Evolutionary conservation across 2,329 filamentous ascomycete genomes (phyloP), one percentile per base, ranked within the genome.

Genomic region (Fusarium gaditjirri): DNA sequence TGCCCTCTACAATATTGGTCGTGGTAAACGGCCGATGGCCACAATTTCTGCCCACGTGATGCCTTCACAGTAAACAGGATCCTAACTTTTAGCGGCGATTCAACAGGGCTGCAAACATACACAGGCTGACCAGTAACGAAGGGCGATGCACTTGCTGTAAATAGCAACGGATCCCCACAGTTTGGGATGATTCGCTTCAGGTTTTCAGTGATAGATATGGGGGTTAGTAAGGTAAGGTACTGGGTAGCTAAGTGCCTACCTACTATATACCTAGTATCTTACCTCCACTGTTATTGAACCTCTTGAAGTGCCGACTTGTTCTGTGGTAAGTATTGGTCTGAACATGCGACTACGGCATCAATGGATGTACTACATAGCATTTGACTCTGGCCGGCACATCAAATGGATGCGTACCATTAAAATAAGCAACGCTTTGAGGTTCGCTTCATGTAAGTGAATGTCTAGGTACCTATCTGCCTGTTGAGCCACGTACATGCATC

Each of bases 1-100:
- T 55, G 6, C 12, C 5, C 8, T 27, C 4, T 23, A 21, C 16
- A 46, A 39, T 21, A 39, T 19, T 33, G 14, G 21, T 35, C 25
- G 19, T 53, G 35, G 19, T 13, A 16, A 36, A 33, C 29, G 25
- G 27, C 21, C 7, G 29, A 35, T 25, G 27, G 41, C 38, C 27
- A 25, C 35, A 42, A 47, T 31, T 23, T 41, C 25, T 67, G 62
- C 11, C 62, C 64, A 67, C 46, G 64, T 67, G 64, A 67, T 57
- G 38, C 13, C 21, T 58, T 39, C 12, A n/a, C 14, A 43, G 57
- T 57, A 36, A 39, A 23, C 27, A n/a, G 25, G 6, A 29, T 50
- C 25, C 41, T 47, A 57, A 42, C 23, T 60, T 60, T 66, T 41
- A 65, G 39, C 25, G 33, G 27, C 21, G 54, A 31, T 31, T 31